Percentiles rank a stretch among this genome's conserved stretches.
Evolutionary conservation across 805 yeast species (phyloP).

Genomic region (Lipomyces sp.): DNA sequence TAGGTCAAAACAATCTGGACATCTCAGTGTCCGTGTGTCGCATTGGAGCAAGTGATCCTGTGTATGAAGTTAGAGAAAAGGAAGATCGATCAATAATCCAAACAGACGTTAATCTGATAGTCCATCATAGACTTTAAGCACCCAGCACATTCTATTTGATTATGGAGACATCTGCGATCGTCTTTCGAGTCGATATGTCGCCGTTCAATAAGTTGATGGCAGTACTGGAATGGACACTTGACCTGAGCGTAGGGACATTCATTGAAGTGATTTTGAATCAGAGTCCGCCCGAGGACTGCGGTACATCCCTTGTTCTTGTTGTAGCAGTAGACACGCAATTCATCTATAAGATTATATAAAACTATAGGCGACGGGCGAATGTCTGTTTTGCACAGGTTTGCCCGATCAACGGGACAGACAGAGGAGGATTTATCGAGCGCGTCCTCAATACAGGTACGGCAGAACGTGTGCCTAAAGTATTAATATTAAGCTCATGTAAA

Average conservation of each 20-base stretch:
- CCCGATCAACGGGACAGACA: background rate
- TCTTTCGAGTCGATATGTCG: background rate
- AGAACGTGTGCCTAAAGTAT: background rate
- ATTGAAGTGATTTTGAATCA: background rate
- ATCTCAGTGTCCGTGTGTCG: background rate
- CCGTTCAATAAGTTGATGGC: background rate
- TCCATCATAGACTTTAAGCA: background rate
- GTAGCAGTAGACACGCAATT: background rate
- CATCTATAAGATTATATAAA: background rate
- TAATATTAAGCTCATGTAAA: background rate
- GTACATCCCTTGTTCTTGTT: slow-evolving; percentile 1
- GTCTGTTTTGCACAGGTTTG: background rate
- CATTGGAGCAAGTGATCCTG: background rate
- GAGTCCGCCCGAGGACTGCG: background rate
- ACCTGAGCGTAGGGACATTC: background rate
- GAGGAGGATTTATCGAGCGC: background rate
- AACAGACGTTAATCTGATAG: background rate
- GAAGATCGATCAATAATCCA: background rate
- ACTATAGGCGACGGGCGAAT: slow-evolving; percentile 1
- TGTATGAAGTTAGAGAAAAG: background rate
- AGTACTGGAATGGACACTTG: background rate
- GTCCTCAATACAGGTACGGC: slow-evolving; percentile 3
- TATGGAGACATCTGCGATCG: background rate
- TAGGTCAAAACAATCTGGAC: slow-evolving; percentile 1
- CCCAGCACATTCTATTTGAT: background rate